A percentile compares a stretch with the other conserved stretches of the same genome.
Conservation (phyloP, 140 eudicot species). For the Bidens hawaiensis region DNA sequence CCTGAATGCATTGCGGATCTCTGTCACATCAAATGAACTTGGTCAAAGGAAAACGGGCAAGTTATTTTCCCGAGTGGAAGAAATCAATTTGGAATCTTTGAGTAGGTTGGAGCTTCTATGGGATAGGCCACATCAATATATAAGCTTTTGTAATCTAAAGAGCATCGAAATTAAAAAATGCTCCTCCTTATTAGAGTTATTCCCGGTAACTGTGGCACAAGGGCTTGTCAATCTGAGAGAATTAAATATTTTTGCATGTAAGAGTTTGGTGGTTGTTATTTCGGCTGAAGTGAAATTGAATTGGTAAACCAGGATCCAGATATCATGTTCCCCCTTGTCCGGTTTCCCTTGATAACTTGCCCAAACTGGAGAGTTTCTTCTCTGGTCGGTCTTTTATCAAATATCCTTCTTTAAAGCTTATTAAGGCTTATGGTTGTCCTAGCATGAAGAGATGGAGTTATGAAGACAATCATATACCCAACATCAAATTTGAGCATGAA, state of each 20-base stretch:
- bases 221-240: not conserved
- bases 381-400: not conserved
- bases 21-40: too few relatives aligned
- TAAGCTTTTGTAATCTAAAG: conserved; percentile 1
- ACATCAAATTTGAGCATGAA: not conserved
- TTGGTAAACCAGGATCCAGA: too few relatives aligned
- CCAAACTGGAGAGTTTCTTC: not conserved
- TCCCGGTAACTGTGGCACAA: not conserved
- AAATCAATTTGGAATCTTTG: not conserved
- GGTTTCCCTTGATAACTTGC: not conserved
- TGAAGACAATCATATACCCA: conserved; percentile 7
- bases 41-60: too few relatives aligned
- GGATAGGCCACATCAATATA: not conserved
- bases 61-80: conserved; percentile 1
- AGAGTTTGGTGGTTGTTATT: not conserved
- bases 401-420: not conserved
- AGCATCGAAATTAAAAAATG: not conserved
- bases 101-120: not conserved
- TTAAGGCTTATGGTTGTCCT: not conserved
- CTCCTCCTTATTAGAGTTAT: not conserved
- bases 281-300: not conserved
- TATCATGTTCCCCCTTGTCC: not conserved
- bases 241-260: not conserved
- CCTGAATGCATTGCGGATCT: too few relatives aligned
- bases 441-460: conserved; percentile 12